phyloP scores from a whole-genome alignment of 2,329 filamentous ascomycete species.

The Pestalotiopsis sp. region DNA sequence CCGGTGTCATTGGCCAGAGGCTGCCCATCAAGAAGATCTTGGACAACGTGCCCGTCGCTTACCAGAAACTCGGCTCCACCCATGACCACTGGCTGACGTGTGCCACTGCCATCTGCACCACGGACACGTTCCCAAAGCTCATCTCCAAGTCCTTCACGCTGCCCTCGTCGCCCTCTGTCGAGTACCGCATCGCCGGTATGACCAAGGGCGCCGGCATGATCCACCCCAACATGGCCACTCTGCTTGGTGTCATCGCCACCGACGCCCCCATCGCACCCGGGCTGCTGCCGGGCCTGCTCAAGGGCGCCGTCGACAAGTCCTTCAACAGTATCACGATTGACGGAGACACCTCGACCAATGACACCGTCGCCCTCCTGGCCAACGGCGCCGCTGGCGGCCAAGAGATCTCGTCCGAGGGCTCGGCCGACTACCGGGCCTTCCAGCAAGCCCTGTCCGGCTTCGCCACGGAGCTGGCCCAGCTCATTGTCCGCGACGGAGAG shows the following conservation, averaged over 20 bases:
- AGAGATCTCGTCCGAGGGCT: conserved; percentile 57
- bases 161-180: conserved; percentile 73
- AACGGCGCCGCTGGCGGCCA: conserved; percentile 87
- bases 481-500: conserved; percentile 94
- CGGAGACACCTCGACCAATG: conserved; percentile 96
- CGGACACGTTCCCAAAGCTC: conserved; percentile 97
- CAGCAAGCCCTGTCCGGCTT: conserved; percentile 74
- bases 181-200: conserved; percentile 89
- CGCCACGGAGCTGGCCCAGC: conserved; percentile 82
- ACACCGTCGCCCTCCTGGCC: conserved; percentile 91
- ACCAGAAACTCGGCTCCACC: conserved; percentile 69
- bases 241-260: conserved; percentile 89
- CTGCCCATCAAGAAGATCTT: conserved; percentile 92
- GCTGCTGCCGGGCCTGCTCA: conserved; percentile 72
- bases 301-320: conserved; percentile 75
- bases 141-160: conserved; percentile 82
- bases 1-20: conserved; percentile 93
- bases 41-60: conserved; percentile 76
- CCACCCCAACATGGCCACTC: conserved; percentile 97
- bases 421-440: conserved; percentile 71
- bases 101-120: conserved; percentile 94
- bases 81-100: conserved; percentile 87
- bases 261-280: conserved; percentile 78
- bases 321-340: conserved; percentile 98
- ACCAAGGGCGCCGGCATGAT: conserved; percentile 99